Conservation (phyloP, 257 asterid genomes). For the Solanum piurae region DNA sequence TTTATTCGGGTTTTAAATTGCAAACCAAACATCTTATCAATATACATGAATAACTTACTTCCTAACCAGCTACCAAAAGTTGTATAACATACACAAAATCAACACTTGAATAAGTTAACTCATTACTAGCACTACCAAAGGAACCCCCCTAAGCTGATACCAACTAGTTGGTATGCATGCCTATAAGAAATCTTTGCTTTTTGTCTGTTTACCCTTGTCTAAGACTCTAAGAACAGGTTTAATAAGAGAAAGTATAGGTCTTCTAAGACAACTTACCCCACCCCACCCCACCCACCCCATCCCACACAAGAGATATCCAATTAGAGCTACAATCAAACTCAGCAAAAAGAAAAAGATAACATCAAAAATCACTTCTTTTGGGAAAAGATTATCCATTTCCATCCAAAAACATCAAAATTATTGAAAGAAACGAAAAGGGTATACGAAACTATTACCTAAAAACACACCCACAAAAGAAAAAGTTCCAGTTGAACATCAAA, state of each 20-base stretch:
- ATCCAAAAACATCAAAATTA: neutral
- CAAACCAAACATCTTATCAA: neutral
- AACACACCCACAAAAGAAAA: neutral
- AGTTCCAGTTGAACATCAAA: slow-evolving; percentile 15
- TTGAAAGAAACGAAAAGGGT: neutral
- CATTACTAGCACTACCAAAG: neutral
- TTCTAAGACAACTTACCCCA: neutral
- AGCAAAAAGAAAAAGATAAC: neutral
- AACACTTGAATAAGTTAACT: neutral
- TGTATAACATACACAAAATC: neutral
- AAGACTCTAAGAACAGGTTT: neutral
- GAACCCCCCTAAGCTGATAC: neutral
- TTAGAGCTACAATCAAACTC: neutral
- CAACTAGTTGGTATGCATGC: neutral
- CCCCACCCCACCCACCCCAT: neutral
- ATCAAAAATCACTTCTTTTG: neutral
- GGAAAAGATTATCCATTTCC: neutral
- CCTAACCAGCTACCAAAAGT: neutral
- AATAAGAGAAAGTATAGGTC: neutral
- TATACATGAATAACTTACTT: neutral
- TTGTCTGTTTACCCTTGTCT: neutral
- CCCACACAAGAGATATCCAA: neutral
- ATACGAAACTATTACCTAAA: slow-evolving; percentile 25
- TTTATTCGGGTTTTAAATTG: neutral
- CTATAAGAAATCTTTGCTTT: neutral